phyloP scores from a whole-genome alignment of 176 grass and related monocot genomes.

The Carex cristatella region DNA sequence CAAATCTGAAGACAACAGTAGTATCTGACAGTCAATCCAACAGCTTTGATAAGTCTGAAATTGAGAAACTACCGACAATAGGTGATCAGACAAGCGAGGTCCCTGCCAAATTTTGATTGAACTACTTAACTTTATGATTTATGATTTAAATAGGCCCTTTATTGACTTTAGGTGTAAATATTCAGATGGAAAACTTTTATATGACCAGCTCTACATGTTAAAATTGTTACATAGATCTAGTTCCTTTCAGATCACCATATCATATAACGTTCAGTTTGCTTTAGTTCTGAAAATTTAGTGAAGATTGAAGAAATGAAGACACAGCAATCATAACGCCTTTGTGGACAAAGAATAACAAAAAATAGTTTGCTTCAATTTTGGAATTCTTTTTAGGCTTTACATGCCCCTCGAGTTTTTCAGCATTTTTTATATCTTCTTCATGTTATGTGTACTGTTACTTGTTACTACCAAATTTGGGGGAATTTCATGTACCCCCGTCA shows the following conservation, averaged over 20 bases:
- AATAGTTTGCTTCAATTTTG: not conserved
- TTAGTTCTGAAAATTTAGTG: not conserved
- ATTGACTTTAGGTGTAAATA: not conserved
- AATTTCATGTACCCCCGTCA: too few relatives aligned
- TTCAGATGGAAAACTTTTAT: not conserved
- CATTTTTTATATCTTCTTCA: not conserved
- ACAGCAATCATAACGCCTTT: not conserved
- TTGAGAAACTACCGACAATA: conserved; percentile 30
- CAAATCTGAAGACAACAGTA: conserved; percentile 66
- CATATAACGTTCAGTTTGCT: not conserved
- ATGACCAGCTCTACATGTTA: not conserved
- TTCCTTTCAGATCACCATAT: not conserved
- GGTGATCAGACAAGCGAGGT: conserved; percentile 54
- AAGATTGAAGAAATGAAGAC: too few relatives aligned
- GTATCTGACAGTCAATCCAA: conserved; percentile 32
- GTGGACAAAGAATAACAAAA: not conserved
- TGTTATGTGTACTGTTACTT: not conserved
- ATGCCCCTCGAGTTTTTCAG: not conserved
- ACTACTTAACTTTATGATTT: not conserved
- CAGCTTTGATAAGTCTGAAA: conserved; percentile 26
- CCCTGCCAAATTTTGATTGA: conserved; percentile 40
- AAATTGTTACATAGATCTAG: not conserved
- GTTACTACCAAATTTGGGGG: not conserved
- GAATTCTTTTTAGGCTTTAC: not conserved
- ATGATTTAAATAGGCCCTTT: conserved; percentile 10